These are phyloP conservation scores for Aspergillus coremiiformis DNA, from an alignment of 495 filamentous ascomycete genomes.

Conservation along the genomic window DNA sequence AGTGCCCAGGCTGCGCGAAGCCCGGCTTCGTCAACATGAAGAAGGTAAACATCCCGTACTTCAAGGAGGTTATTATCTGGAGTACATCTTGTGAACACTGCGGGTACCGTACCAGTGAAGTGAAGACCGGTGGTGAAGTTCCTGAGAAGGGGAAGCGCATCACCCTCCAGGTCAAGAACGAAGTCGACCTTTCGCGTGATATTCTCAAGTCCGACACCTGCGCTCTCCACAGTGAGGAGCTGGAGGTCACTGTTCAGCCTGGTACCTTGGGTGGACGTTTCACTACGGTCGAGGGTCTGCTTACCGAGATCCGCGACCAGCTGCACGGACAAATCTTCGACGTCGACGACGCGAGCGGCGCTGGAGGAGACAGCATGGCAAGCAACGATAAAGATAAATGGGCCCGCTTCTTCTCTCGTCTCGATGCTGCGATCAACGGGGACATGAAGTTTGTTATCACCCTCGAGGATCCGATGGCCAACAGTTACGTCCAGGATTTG, in stretches of 20 bases:
- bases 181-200: slow-evolving; percentile 79
- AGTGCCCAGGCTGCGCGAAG: slow-evolving; percentile 83
- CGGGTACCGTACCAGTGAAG: slow-evolving; percentile 90
- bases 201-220: slow-evolving; percentile 96
- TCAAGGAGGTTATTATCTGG: slow-evolving; percentile 92
- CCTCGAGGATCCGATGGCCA: slow-evolving; percentile 80
- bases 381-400: slow-evolving; percentile 58
- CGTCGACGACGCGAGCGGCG: slow-evolving; percentile 42
- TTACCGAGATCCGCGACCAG: slow-evolving; percentile 90
- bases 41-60: slow-evolving; percentile 92
- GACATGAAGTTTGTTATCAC: slow-evolving; percentile 78
- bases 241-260: slow-evolving; percentile 74
- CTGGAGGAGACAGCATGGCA: slow-evolving; percentile 69
- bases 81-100: slow-evolving; percentile 81
- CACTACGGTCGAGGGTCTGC: slow-evolving; percentile 89
- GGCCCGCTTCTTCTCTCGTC: slow-evolving; percentile 68
- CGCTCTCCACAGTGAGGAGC: slow-evolving; percentile 72
- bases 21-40: slow-evolving; percentile 84
- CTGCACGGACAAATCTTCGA: slow-evolving; percentile 81
- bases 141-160: slow-evolving; percentile 82
- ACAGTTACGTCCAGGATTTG: slow-evolving; percentile 88
- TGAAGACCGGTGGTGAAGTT: slow-evolving; percentile 91
- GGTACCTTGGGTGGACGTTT: slow-evolving; percentile 95
- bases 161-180: slow-evolving; percentile 61
- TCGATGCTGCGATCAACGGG: slow-evolving; percentile 72